A percentile compares a stretch with the other conserved stretches of the same genome.
These are phyloP conservation scores for Ulmus americana DNA, from an alignment of 331 rosid genomes.

Conservation along the genomic window DNA sequence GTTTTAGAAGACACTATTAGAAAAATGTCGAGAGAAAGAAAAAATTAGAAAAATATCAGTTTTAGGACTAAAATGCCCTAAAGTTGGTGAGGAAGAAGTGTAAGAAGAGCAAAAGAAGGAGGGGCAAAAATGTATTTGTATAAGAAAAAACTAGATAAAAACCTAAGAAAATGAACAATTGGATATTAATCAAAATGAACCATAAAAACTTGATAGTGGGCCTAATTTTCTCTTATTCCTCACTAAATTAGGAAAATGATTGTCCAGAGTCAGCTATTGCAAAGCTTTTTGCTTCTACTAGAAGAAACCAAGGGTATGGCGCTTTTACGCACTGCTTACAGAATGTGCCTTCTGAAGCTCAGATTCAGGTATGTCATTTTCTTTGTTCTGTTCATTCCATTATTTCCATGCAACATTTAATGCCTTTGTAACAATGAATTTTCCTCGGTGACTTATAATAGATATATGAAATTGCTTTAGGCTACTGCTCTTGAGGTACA, in stretches of 20 bases:
- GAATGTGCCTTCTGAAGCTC: slow-evolving; percentile 73
- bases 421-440: not conserved
- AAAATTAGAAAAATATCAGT: no score
- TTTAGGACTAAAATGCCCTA: no score
- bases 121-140: not conserved
- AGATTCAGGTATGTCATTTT: slow-evolving; percentile 48
- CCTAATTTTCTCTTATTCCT: not conserved
- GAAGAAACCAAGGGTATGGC: slow-evolving; percentile 46
- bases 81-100: no score
- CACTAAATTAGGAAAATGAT: slow-evolving; percentile 25
- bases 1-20: no score
- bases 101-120: not conserved
- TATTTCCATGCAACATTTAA: not conserved
- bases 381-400: not conserved
- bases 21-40: no score
- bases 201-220: no score
- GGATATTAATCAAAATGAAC: no score
- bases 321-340: slow-evolving; percentile 55
- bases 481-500: slow-evolving; percentile 61
- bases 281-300: slow-evolving; percentile 70
- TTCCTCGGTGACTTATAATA: not conserved
- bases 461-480: slow-evolving; percentile 8
- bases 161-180: no score
- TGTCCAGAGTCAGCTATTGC: slow-evolving; percentile 80
- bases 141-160: no score